phyloP scores from a whole-genome alignment of 2,329 filamentous ascomycete species.

The Fusarium austroafricanum region DNA sequence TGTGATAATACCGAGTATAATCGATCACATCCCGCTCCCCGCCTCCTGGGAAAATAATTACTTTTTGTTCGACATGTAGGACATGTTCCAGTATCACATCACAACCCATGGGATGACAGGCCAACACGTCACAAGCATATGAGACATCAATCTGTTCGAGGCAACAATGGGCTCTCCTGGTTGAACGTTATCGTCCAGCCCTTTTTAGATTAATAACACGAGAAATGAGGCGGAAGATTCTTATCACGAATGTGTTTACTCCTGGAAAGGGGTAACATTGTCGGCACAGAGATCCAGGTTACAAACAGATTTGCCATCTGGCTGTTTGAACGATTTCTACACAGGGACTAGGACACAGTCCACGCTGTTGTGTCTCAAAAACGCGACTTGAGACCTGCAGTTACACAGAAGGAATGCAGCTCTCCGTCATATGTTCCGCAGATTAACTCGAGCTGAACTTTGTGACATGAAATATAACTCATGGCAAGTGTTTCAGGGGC shows the following conservation, averaged over 20 bases:
- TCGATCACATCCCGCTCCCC: slow-evolving; percentile 7
- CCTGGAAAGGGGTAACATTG: neutral
- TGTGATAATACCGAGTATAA: slow-evolving; percentile 24
- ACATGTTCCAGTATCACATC: neutral
- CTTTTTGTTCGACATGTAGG: slow-evolving; percentile 3
- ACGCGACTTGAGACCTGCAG: neutral
- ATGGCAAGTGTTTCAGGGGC: slow-evolving; percentile 5
- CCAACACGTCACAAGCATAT: slow-evolving; percentile 4
- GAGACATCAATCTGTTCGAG: slow-evolving; percentile 5
- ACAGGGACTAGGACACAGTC: slow-evolving; percentile 23
- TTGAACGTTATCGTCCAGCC: slow-evolving; percentile 1
- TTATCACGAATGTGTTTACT: neutral
- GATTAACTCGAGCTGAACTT: slow-evolving; percentile 29
- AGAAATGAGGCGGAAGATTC: neutral
- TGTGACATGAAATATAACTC: slow-evolving; percentile 20
- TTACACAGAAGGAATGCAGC: neutral
- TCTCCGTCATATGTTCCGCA: slow-evolving; percentile 9
- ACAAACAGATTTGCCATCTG: neutral
- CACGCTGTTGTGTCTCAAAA: slow-evolving; percentile 13
- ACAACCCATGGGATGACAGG: slow-evolving; percentile 11
- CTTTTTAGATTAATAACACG: neutral
- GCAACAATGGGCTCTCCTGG: neutral
- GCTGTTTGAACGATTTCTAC: slow-evolving; percentile 4
- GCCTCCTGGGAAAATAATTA: slow-evolving; percentile 9
- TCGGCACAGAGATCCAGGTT: slow-evolving; percentile 14